phyloP scores from a whole-genome alignment of 1,139 yeast species.

The Blastobotrys malaysiensis region DNA sequence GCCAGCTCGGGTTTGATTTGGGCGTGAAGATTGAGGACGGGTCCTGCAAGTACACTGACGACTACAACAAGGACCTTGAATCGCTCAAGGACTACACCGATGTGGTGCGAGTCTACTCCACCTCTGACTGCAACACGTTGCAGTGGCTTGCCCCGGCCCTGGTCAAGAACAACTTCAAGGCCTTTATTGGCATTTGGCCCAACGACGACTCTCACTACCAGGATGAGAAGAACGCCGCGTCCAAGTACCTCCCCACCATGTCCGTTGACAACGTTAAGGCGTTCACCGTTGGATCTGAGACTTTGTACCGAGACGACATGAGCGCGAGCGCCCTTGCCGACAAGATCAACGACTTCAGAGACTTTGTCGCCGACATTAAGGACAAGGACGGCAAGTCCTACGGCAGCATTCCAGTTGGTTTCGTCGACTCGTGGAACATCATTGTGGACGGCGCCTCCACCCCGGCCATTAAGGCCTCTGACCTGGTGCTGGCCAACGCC shows the following conservation, averaged over 20 bases:
- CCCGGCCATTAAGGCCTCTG: conserved; percentile 73
- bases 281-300: conserved; percentile 87
- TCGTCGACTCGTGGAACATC: conserved; percentile 94
- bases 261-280: conserved; percentile 64
- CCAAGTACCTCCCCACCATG: conserved; percentile 61
- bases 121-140: conserved; percentile 82
- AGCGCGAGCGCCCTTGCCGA: conserved; percentile 60
- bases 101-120: conserved; percentile 75
- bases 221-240: conserved; percentile 65
- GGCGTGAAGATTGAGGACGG: conserved; percentile 56
- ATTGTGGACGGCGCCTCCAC: conserved; percentile 69
- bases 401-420: conserved; percentile 70
- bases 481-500: conserved; percentile 84
- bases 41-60: conserved; percentile 51
- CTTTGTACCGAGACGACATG: conserved; percentile 79
- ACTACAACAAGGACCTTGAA: conserved; percentile 60
- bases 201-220: conserved; percentile 67
- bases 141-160: conserved; percentile 82
- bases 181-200: conserved; percentile 88
- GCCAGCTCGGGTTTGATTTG: conserved; percentile 59
- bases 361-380: conserved; percentile 49
- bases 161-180: conserved; percentile 63
- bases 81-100: conserved; percentile 51
- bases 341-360: conserved; percentile 48
- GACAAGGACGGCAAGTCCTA: conserved; percentile 82